Evolutionary conservation across 768 basidiomycete species (phyloP), one percentile per base, ranked within the genome.

Genomic region (Xanthoconium stramineum): DNA sequence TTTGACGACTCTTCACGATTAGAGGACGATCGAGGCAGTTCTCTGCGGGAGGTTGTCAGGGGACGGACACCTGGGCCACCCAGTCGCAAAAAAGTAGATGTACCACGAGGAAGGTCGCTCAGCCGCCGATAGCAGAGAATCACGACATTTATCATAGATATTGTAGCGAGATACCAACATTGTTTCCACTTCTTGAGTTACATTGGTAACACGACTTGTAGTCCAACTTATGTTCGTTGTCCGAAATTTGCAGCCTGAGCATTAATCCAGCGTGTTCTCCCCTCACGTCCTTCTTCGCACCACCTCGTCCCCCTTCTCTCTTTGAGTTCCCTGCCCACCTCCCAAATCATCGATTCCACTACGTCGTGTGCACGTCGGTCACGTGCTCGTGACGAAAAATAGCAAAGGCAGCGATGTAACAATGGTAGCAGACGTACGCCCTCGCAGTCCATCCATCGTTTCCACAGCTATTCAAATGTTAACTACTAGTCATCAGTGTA

Each of bases 61-160:
- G 69, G 64, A 50, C 64, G 59, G 53, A 69, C 70, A 9, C 66
- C 69, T 37, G 66, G 62, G 17, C 69, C 66, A 42, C 66, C 69
- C 14, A 33, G 24, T 39, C 55, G 55, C 37, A 53, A 54, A 52
- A 66, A 47, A 61, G 37, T 8, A 2, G 59, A 60, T 28, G 50
- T 43, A 47, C 15, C 64, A 35, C 64, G 65, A 47, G 59, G 61
- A 38, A 64, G 51, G 51, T 67, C 67, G 28, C 50, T 64, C 45
- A 44, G 55, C 40, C 67, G 61, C 56, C 61, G 65, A 40, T 69
- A 66, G 56, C 49, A 57, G 20, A 29, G 28, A 40, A 32, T 17
- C 20, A 49, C 28, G 65, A 58, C 24, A 24, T 24, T 24, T 53
- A 56, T 50, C 30, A 28, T 55, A 55, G 32, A 35, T 44, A 43